Base-by-base conservation (phyloP, 176 grass and related monocot genomes). In the Raddia distichophylla region DNA sequence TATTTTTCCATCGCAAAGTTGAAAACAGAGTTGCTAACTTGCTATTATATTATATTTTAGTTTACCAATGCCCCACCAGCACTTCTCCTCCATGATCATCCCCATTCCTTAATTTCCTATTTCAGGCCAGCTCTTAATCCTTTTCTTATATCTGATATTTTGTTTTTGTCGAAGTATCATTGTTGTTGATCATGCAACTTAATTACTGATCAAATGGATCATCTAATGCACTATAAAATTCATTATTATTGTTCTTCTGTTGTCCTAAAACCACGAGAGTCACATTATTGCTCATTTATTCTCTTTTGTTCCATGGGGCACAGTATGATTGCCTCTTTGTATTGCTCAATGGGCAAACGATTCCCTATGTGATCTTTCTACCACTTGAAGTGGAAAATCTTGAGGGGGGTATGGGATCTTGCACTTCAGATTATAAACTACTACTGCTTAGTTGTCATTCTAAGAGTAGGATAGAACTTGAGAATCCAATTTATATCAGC, bases 31-130 rank as follows among this genome's bases (percentile, higher is more conserved):
- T n/a, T 79, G 48, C 73, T 34, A 27, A 27, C 27, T 27, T 27
- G 27, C 27, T 27, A 27, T 14, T 13, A 13, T 15, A 14, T 53
- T 33, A 6, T 52, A 40, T 43, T 34, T 16, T 74, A 51, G 78
- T 60, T 60, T 43, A 16, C 60, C 43, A 69, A 66, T 69, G 37
- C 70, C 50, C 27, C 18, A 9, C 19, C 19, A 80, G 76, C 87
- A 89, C 87, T 75, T 80, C 54, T 75, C 54, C 63, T 63, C 69
- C 76, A 84, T 75, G 76, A 84, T 66, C 71, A 80, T 45, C n/a
- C 47, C 55, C 61, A 56, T 10, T 47, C 15, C 16, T 8, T 37
- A 64, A 40, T 84, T 63, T 80, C 53, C 20, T 68, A 84, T 74
- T 79, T 66, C 18, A 13, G 60, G n/a, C 43, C 75, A 79, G n/a